A percentile compares a stretch with the other conserved stretches of the same genome.
phyloP scores from a whole-genome alignment of 2,329 filamentous ascomycete species.

The Monosporascus sp. region DNA sequence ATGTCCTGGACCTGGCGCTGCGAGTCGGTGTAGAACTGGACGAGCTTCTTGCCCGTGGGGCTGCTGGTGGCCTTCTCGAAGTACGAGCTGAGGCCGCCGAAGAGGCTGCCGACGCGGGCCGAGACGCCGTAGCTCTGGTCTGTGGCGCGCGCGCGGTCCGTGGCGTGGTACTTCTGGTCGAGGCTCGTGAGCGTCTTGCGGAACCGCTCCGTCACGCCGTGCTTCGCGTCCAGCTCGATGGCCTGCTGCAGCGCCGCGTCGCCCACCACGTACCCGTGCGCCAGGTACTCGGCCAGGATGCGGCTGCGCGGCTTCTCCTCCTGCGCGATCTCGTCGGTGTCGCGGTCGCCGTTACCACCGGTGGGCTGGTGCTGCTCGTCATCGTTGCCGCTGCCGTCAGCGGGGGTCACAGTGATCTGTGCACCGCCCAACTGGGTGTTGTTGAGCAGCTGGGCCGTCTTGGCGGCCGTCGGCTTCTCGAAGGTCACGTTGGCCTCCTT shows the following conservation, averaged over 20 bases:
- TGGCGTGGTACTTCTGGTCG: conserved; percentile 81
- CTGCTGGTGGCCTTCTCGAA: conserved; percentile 90
- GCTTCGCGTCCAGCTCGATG: conserved; percentile 82
- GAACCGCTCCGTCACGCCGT: conserved; percentile 80
- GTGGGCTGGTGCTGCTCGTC: conserved; percentile 17
- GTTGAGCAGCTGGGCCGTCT: conserved; percentile 93
- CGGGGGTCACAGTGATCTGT: conserved; percentile 70
- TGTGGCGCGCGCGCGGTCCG: conserved; percentile 76
- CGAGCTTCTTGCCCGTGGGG: conserved; percentile 81
- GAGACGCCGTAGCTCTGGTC: conserved; percentile 82
- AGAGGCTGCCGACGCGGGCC: conserved; percentile 60
- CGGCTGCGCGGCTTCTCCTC: conserved; percentile 95
- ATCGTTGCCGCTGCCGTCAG: conserved; percentile 58
- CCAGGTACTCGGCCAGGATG: conserved; percentile 93
- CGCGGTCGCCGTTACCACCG: conserved; percentile 49
- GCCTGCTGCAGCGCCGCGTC: conserved; percentile 72
- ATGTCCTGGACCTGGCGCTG: conserved; percentile 92
- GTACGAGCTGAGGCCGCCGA: conserved; percentile 72
- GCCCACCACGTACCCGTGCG: conserved; percentile 84
- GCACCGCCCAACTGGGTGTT: conserved; percentile 90
- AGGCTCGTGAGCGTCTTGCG: conserved; percentile 68
- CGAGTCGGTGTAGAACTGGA: conserved; percentile 79
- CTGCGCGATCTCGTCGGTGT: conserved; percentile 71
- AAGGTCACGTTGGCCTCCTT: conserved; percentile 92
- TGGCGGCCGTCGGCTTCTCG: conserved; percentile 93